Base-by-base conservation (phyloP, 257 asterid genomes). In the Nicotiana benthamiana region DNA sequence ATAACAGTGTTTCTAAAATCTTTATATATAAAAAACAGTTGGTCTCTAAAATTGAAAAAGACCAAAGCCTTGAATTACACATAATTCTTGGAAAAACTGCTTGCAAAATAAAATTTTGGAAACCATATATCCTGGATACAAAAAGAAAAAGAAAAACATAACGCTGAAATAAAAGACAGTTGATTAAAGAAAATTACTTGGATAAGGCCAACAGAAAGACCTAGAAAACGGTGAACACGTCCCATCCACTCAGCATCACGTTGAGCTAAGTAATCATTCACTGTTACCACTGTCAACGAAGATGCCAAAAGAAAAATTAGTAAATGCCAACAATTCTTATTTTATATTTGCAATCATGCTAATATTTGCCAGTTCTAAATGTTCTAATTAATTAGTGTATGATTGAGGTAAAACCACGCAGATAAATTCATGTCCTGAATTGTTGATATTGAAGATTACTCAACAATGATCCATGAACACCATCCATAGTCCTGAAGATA, bases 181-280 rank as follows among this genome's bases (percentile, higher is more conserved):
- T 65, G 60, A 59, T 48, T 61, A 67, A 26, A 80, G 64, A 83
- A 56, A 81, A 59, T 87, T 93, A 95, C 98, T 86, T 94, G 99
- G 87, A 96, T 90, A 89, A 96, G 98, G 67, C 99, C 99, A 80
- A 96, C 98, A 17, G 99, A 96, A 85, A 96, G 97, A 65, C 99
- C 98, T 68, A 96, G 85, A 86, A 91, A 96, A 17, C 97, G 96
- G 92, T 96, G 98, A 85, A 96, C 97, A 77, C 95, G 97, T 56
- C 99, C 99, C 99, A 96, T 96, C 99, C 98, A 96, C 85, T 96
- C 99, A 79, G 98, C 99, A 92, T 96, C 99, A 70, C 99, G 93
- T 84, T 92, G 95, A 84, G 99, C 97, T 66, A 96, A 93, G 90
- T 96, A 96, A 86, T 94, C 98, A 86, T 96, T 96, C 75, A 94